Evolutionary conservation across 2,329 filamentous ascomycete genomes (phyloP).

Genomic region (Aspergillus caelatus): DNA sequence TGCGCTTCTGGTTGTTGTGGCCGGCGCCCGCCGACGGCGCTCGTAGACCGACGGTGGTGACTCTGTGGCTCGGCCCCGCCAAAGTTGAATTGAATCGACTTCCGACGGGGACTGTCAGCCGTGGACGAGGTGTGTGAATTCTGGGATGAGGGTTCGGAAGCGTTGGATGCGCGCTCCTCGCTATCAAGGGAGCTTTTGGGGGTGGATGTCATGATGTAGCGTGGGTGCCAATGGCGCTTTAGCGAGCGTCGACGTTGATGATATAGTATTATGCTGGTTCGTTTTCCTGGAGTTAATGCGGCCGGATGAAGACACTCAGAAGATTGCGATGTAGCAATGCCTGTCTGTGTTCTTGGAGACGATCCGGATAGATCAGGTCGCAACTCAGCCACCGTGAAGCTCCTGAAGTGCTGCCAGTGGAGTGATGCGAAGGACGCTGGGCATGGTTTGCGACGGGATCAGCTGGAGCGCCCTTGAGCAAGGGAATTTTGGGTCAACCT

Average conservation of each 20-base stretch:
- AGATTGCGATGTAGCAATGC: background rate
- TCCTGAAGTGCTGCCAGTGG: constrained; percentile 28
- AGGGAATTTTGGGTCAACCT: background rate
- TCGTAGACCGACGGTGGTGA: constrained; percentile 30
- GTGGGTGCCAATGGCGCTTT: background rate
- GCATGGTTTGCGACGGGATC: constrained; percentile 26
- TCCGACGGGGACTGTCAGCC: constrained; percentile 32
- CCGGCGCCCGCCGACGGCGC: constrained; percentile 28
- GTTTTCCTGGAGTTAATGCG: background rate
- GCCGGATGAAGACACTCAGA: background rate
- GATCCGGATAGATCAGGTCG: background rate
- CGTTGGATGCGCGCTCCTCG: constrained; percentile 12
- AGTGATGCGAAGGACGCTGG: constrained; percentile 25
- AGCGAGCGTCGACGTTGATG: background rate
- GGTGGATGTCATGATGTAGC: constrained; percentile 12
- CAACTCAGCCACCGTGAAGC: constrained; percentile 33
- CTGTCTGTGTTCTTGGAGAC: background rate
- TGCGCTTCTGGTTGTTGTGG: constrained; percentile 26
- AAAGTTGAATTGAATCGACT: constrained; percentile 44
- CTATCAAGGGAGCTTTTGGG: constrained; percentile 18
- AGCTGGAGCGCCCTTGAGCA: constrained; percentile 3
- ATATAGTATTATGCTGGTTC: background rate
- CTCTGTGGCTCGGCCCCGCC: constrained; percentile 32
- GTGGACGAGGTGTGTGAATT: constrained; percentile 25
- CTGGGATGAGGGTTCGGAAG: constrained; percentile 15